phyloP scores from a whole-genome alignment of 2,329 filamentous ascomycete genomes.

The Paracorniculantispora psalliotae region DNA sequence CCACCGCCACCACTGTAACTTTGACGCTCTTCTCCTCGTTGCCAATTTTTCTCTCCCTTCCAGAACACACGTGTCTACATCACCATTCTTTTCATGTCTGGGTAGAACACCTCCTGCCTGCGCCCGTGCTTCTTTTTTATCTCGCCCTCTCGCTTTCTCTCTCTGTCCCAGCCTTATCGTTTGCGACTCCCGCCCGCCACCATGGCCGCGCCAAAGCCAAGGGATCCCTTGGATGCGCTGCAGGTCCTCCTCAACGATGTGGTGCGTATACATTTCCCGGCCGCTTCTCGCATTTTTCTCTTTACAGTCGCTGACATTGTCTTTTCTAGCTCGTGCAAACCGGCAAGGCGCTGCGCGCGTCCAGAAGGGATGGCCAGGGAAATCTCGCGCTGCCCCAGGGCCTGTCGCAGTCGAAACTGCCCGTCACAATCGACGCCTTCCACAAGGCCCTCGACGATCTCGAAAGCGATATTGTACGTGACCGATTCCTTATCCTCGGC shows the following conservation, averaged over 20 bases:
- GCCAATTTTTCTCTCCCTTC: not conserved
- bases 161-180: not conserved
- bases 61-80: too few relatives aligned
- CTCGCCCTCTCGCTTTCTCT: not conserved
- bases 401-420: conserved; percentile 37
- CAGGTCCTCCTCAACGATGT: conserved; percentile 51
- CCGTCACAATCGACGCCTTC: conserved; percentile 43
- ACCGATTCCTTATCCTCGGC: not conserved
- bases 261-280: conserved; percentile 35
- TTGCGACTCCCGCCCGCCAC: conserved; percentile 10
- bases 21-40: not conserved
- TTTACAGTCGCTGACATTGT: conserved; percentile 14
- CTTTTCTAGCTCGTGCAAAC: conserved; percentile 49
- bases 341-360: conserved; percentile 50
- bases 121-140: not conserved
- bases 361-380: conserved; percentile 41
- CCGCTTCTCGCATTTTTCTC: not conserved
- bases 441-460: conserved; percentile 52
- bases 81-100: too few relatives aligned
- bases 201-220: conserved; percentile 30
- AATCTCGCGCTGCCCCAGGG: conserved; percentile 29
- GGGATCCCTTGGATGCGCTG: conserved; percentile 43
- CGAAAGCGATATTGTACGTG: conserved; percentile 51
- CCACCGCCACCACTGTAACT: not conserved
- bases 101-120: not conserved